Percentiles rank a stretch among this genome's conserved stretches.
Conservation (phyloP, 2,329 filamentous ascomycete genomes). For the Hirsutella minnesotensis region DNA sequence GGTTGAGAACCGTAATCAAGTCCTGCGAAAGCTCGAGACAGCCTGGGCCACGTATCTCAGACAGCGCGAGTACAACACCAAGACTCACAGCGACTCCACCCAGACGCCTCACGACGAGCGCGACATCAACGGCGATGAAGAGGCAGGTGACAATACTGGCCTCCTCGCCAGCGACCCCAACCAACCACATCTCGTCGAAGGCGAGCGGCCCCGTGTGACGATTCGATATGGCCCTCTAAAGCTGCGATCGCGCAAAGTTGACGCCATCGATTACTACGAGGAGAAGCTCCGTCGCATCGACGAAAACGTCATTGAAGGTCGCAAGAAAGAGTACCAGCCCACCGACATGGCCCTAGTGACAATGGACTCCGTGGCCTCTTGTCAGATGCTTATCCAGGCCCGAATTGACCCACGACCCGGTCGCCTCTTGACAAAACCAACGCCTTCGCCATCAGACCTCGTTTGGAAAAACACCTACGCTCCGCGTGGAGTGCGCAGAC, state of each 20-base stretch:
- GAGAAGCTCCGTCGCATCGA: constrained; percentile 73
- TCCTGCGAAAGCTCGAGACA: constrained; percentile 66
- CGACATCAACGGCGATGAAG: constrained; percentile 20
- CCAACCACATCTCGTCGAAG: constrained; percentile 22
- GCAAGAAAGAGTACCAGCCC: constrained; percentile 64
- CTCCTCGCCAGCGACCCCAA: constrained; percentile 39
- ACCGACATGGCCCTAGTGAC: constrained; percentile 89
- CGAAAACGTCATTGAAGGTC: constrained; percentile 56
- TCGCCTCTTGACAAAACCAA: constrained; percentile 71
- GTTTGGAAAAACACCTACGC: constrained; percentile 92
- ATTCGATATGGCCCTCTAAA: constrained; percentile 71
- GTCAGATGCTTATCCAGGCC: constrained; percentile 93
- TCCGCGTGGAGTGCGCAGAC: constrained; percentile 58
- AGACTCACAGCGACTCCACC: constrained; percentile 4
- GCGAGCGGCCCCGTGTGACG: constrained; percentile 52
- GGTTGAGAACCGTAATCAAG: constrained; percentile 51
- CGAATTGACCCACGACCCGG: constrained; percentile 84
- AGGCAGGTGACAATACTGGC: constrained; percentile 43
- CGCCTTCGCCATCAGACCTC: constrained; percentile 83
- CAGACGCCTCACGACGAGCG: constrained; percentile 2
- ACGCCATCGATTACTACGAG: constrained; percentile 91
- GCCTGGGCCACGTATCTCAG: constrained; percentile 61
- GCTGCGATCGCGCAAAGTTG: constrained; percentile 59
- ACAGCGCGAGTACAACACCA: constrained; percentile 10
- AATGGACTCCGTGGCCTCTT: constrained; percentile 87